These are phyloP conservation scores for Leccinellum albellum DNA, from an alignment of 768 basidiomycete species.

Conservation along the genomic window DNA sequence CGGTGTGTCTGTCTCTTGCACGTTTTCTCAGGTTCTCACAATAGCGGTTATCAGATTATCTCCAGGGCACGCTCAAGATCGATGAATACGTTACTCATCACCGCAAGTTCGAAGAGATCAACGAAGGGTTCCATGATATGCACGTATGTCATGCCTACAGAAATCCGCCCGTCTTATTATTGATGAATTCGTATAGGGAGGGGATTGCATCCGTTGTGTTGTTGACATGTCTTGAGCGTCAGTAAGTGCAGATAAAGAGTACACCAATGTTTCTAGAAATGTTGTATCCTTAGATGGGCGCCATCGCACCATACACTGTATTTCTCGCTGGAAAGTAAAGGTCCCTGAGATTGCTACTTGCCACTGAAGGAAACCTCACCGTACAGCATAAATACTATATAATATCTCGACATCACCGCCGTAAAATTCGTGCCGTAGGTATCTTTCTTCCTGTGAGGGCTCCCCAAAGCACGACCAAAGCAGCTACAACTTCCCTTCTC, in stretches of 20 bases:
- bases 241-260: background rate
- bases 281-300: slow-evolving; percentile 1
- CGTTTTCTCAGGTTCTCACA: background rate
- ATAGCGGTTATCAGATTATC: slow-evolving; percentile 56
- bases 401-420: slow-evolving; percentile 5
- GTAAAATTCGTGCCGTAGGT: slow-evolving; percentile 35
- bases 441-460: slow-evolving; percentile 65
- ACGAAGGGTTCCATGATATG: slow-evolving; percentile 92
- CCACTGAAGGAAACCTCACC: background rate
- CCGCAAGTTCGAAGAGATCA: slow-evolving; percentile 69
- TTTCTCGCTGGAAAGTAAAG: background rate
- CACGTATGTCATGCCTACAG: slow-evolving; percentile 60
- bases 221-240: slow-evolving; percentile 71
- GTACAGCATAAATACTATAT: slow-evolving; percentile 12
- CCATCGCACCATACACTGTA: background rate
- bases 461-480: slow-evolving; percentile 64
- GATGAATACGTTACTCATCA: slow-evolving; percentile 96
- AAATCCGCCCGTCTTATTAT: background rate
- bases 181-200: slow-evolving; percentile 37
- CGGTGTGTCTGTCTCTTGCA: slow-evolving; percentile 41
- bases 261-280: background rate
- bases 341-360: background rate
- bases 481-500: slow-evolving; percentile 62
- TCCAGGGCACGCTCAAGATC: slow-evolving; percentile 76
- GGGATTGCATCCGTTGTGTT: slow-evolving; percentile 92